Percentiles rank a stretch among this genome's conserved stretches.
Evolutionary conservation across 140 eudicot genomes (phyloP).

Genomic region (Stevia rebaudiana): DNA sequence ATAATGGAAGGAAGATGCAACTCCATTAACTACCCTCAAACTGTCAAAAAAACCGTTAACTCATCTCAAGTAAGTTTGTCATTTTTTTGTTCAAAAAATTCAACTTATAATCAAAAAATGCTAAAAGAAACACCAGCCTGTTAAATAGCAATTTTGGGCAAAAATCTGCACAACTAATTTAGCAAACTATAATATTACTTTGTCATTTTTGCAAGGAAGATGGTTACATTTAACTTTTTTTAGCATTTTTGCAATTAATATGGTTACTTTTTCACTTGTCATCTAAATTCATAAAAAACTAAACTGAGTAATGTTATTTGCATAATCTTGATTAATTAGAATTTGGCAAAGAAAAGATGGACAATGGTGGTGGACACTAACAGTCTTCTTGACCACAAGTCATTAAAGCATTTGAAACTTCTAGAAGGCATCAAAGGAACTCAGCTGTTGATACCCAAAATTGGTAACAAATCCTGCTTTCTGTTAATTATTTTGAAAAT

Average conservation of each 20-base stretch:
- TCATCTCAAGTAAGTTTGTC: slow-evolving; percentile 12
- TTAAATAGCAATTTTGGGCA: background rate
- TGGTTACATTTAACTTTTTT: background rate
- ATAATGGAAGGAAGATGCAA: slow-evolving; percentile 23
- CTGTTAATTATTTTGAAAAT: background rate
- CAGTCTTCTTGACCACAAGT: slow-evolving; percentile 53
- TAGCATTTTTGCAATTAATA: background rate
- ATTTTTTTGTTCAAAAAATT: background rate
- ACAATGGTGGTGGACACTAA: slow-evolving; percentile 63
- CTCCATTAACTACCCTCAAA: slow-evolving; percentile 26
- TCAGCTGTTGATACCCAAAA: slow-evolving; percentile 62
- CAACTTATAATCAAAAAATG: background rate
- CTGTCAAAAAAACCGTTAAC: slow-evolving; percentile 9
- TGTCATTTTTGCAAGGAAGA: no score
- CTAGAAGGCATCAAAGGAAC: slow-evolving; percentile 76
- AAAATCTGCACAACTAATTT: background rate
- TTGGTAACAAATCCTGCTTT: slow-evolving; percentile 42
- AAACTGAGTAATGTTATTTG: background rate
- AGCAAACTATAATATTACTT: background rate
- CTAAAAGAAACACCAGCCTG: background rate
- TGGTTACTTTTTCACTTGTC: slow-evolving; percentile 1
- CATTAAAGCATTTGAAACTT: slow-evolving; percentile 76
- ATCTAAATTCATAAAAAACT: background rate
- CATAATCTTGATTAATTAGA: slow-evolving; percentile 42
- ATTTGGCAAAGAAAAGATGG: slow-evolving; percentile 48